These are phyloP conservation scores for Cladosporium colombiae DNA, from an alignment of 2,329 filamentous ascomycete genomes.

Conservation along the genomic window DNA sequence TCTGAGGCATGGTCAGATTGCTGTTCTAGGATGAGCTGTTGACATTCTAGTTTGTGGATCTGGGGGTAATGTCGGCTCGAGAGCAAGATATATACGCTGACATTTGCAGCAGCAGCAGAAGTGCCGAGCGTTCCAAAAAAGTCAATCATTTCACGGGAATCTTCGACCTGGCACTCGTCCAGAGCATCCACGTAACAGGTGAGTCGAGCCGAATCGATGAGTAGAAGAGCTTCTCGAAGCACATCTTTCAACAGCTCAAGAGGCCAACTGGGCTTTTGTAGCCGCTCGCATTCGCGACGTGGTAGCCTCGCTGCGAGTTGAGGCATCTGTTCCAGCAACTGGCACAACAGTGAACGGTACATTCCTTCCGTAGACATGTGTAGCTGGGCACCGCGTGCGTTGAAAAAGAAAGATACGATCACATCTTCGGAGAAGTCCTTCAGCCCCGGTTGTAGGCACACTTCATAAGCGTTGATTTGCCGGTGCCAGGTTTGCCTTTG, in stretches of 20 bases:
- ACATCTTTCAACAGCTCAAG: background rate
- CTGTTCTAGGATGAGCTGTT: background rate
- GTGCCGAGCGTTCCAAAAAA: background rate
- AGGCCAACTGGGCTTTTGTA: background rate
- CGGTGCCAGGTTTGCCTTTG: conserved; percentile 17
- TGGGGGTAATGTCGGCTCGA: conserved; percentile 13
- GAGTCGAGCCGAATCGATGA: background rate
- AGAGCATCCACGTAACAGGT: conserved; percentile 13
- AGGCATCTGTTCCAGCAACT: background rate
- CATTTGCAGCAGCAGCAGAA: background rate
- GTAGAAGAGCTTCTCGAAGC: background rate
- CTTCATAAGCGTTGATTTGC: conserved; percentile 13
- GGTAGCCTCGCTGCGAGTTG: too few relatives aligned
- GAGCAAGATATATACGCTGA: background rate
- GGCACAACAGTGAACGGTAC: conserved; percentile 10
- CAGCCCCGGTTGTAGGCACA: background rate
- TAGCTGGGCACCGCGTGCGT: background rate
- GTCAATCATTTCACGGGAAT: background rate
- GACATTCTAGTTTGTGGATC: background rate
- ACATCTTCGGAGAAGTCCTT: background rate
- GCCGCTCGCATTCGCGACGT: conserved; percentile 33
- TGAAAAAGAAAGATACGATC: conserved; percentile 12
- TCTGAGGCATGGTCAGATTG: background rate
- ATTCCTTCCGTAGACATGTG: conserved; percentile 4
- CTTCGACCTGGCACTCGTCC: conserved; percentile 10